A percentile compares a stretch with the other conserved stretches of the same genome.
Conservation (phyloP, 192 early-diverging fungal genomes). For the Phycomyces blakesleeanus region DNA sequence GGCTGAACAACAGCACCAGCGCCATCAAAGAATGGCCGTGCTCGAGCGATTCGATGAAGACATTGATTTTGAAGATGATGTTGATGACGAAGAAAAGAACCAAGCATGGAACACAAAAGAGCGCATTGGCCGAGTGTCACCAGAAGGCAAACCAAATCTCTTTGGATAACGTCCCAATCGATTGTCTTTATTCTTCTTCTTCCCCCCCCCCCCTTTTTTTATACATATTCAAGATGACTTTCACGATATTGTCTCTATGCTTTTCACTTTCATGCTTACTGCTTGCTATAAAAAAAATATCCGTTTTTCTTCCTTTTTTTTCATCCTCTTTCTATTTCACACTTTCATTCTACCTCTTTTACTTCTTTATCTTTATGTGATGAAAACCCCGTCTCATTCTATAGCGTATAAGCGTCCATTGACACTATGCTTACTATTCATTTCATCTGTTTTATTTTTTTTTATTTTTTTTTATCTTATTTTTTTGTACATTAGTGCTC, state of each 20-base stretch:
- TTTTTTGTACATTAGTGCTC: neutral
- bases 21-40: neutral
- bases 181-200: neutral
- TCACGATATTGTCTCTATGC: too few relatives aligned
- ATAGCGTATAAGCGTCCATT: neutral
- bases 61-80: conserved; percentile 13
- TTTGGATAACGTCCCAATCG: neutral
- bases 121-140: neutral
- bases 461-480: too few relatives aligned
- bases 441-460: neutral
- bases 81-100: conserved; percentile 5
- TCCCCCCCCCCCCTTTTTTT: too few relatives aligned
- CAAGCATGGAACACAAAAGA: conserved; percentile 7
- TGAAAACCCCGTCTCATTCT: neutral
- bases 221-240: too few relatives aligned
- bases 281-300: conserved; percentile 1
- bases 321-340: neutral
- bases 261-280: too few relatives aligned
- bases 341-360: neutral
- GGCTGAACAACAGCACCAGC: neutral
- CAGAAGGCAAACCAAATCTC: neutral
- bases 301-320: conserved; percentile 2
- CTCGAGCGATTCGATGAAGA: conserved; percentile 14
- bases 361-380: neutral
- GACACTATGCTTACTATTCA: neutral